phyloP scores from a whole-genome alignment of 495 filamentous ascomycete genomes.

The Annulohypoxylon maeteangense region DNA sequence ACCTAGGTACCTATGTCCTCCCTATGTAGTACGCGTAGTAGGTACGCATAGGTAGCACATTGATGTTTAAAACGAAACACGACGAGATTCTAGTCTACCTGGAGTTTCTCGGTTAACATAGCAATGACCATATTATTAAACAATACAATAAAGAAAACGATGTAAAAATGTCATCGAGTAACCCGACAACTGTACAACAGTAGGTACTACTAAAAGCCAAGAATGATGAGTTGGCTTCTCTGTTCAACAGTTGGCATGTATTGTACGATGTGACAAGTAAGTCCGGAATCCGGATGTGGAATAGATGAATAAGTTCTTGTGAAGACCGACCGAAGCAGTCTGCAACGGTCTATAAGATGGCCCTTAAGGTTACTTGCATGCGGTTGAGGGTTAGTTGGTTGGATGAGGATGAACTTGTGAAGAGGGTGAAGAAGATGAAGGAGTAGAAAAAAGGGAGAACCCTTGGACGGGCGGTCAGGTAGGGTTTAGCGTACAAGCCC shows the following conservation, averaged over 20 bases:
- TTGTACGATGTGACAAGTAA: conserved; percentile 10
- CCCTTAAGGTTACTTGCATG: conserved; percentile 32
- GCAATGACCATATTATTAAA: conserved; percentile 21
- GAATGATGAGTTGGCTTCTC: conserved; percentile 20
- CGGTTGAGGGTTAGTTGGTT: conserved; percentile 8
- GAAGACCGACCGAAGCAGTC: neutral
- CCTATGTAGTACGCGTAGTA: too few relatives aligned
- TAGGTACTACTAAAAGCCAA: conserved; percentile 15
- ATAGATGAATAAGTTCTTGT: neutral
- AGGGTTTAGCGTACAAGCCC: conserved; percentile 4
- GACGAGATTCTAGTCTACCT: neutral
- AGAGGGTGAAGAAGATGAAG: conserved; percentile 18
- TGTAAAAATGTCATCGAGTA: too few relatives aligned
- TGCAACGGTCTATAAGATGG: conserved; percentile 7
- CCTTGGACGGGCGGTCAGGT: conserved; percentile 10
- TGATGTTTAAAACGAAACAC: conserved; percentile 11
- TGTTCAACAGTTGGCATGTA: conserved; percentile 12
- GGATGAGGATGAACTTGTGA: neutral
- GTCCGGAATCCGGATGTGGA: conserved; percentile 13
- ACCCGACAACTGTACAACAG: neutral
- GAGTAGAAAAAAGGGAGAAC: neutral
- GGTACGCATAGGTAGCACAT: too few relatives aligned
- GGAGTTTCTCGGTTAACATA: neutral
- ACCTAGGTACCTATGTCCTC: too few relatives aligned
- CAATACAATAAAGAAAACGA: too few relatives aligned